phyloP scores from a whole-genome alignment of 495 filamentous ascomycete species.

The Hypomontagnella submonticulosa region DNA sequence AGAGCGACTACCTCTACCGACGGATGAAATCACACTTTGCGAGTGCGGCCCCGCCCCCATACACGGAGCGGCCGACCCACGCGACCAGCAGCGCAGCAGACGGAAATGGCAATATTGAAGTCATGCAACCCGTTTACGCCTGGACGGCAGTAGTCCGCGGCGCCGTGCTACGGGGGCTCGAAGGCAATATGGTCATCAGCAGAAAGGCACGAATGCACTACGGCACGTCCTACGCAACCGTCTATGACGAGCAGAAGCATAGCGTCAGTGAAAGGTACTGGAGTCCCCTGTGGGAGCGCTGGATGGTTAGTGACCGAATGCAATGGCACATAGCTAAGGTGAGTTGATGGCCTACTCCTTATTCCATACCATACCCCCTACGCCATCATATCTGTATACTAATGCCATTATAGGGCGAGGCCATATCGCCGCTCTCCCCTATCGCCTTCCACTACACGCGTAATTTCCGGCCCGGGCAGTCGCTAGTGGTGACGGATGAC shows the following conservation, averaged over 20 bases:
- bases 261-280: constrained; percentile 75
- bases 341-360: constrained; percentile 25
- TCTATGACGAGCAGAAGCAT: constrained; percentile 77
- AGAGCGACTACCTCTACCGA: constrained; percentile 74
- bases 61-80: constrained; percentile 72
- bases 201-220: constrained; percentile 77
- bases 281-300: constrained; percentile 79
- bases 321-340: constrained; percentile 83
- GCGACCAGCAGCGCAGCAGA: constrained; percentile 52
- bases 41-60: constrained; percentile 70
- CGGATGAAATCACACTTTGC: constrained; percentile 73
- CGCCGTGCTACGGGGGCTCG: constrained; percentile 73
- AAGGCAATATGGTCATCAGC: constrained; percentile 76
- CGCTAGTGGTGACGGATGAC: constrained; percentile 75
- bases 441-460: constrained; percentile 83
- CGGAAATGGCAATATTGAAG: constrained; percentile 66
- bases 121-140: constrained; percentile 80
- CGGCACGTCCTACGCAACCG: constrained; percentile 80
- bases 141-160: constrained; percentile 81
- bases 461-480: constrained; percentile 76
- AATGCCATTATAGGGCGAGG: constrained; percentile 64
- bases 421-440: constrained; percentile 72
- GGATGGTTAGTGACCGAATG: constrained; percentile 84
- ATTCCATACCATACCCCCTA: not conserved
- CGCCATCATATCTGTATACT: not conserved